These are phyloP conservation scores for Pseudogymnoascus sp. DNA, from an alignment of 2,329 filamentous ascomycete species.

Conservation along the genomic window DNA sequence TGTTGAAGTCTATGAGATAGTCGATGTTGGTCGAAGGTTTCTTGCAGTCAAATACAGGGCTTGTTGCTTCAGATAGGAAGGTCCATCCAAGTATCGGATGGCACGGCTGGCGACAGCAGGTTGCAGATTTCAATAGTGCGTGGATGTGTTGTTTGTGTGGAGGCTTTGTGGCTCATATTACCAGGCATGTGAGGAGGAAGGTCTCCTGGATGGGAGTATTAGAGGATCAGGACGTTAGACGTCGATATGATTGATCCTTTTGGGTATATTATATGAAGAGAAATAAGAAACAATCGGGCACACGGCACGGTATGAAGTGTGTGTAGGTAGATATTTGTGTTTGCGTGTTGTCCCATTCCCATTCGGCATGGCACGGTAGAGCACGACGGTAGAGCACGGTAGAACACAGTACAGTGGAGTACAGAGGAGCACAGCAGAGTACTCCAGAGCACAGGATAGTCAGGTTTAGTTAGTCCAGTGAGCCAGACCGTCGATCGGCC, in stretches of 20 bases:
- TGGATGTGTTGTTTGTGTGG: not conserved
- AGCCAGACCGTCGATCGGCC: not conserved
- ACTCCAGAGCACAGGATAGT: not conserved
- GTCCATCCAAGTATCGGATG: not conserved
- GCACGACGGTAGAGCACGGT: not conserved
- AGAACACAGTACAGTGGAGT: not conserved
- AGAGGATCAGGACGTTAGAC: not conserved
- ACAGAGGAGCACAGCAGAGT: not conserved
- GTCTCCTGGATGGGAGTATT: not conserved
- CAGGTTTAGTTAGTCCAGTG: too few relatives aligned
- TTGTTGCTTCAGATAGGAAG: not conserved
- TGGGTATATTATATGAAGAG: not conserved
- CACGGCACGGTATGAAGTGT: not conserved
- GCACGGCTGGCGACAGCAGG: not conserved
- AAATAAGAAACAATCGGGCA: not conserved
- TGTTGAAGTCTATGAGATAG: not conserved
- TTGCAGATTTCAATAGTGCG: constrained; percentile 1
- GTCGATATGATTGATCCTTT: not conserved
- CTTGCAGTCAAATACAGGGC: not conserved
- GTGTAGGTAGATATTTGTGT: not conserved
- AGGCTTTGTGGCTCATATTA: not conserved
- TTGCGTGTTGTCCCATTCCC: not conserved
- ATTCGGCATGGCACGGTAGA: not conserved
- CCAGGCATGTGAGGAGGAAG: not conserved
- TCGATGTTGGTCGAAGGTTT: not conserved